Evolutionary conservation across 805 yeast genomes (phyloP), one percentile per base, ranked within the genome.

Genomic region (Candida takata): DNA sequence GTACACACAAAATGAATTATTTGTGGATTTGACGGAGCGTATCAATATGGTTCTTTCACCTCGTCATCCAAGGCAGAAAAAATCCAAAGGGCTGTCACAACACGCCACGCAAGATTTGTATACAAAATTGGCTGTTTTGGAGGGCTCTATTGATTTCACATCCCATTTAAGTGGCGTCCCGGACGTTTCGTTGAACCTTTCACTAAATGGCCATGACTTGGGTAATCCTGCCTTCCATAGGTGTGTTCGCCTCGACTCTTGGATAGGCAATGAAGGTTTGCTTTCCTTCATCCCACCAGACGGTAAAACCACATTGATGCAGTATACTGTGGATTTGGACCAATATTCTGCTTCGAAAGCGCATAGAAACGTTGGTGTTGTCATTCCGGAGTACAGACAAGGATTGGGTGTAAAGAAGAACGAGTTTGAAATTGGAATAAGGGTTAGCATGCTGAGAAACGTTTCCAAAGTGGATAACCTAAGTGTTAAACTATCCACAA

Each of bases 221-320:
- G 74, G 70, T 1, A 43, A 67, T 5, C 85, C 92, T 0, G 62
- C 77, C 11, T 74, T 85, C 44, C 96, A 90, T 55, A 70, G 68
- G 31, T 79, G 90, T 55, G 73, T 88, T 2, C 68, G 77, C 31
- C 45, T 69, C 1, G 68, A 64, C 9, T 58, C 60, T 14, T 82
- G 86, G 85, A 35, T 50, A 2, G 41, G 50, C 24, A 50, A 49
- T 5, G 70, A 71, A 1, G 77, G 76, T 1, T 44, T 60, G 0
- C 52, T 87, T 23, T 65, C 76, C 13, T 85, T 90, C 50, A 69
- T 83, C 14, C 98, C 97, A 5, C 95, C 97, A 0, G 96, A 90
- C 57, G 97, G 94, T 6, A 69, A 64, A 40, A 74, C 76, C 27
- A 64, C 68, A 3, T 53, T 88, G 16, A 71, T 79, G 69, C 58